A percentile compares a stretch with the other conserved stretches of the same genome.
Evolutionary conservation across 2,329 filamentous ascomycete species (phyloP).

Genomic region (Hymenoscyphus fructigenus): DNA sequence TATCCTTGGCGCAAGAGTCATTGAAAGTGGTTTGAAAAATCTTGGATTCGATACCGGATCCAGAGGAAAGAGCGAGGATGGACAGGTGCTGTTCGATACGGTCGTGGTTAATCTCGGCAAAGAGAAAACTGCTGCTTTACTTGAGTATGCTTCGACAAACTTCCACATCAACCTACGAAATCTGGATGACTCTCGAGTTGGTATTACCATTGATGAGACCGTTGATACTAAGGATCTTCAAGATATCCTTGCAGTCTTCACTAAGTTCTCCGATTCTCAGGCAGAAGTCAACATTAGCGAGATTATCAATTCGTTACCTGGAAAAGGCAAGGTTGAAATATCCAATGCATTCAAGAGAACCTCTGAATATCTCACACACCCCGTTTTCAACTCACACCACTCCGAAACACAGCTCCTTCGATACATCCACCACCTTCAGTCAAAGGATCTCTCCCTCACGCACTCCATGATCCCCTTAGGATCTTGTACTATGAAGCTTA

Average conservation of each 20-base stretch:
- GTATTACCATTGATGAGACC: conserved; percentile 79
- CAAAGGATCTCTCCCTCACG: conserved; percentile 88
- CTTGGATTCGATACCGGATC: conserved; percentile 64
- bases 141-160: conserved; percentile 50
- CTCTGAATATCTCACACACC: conserved; percentile 78
- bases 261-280: conserved; percentile 35
- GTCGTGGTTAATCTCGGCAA: conserved; percentile 62
- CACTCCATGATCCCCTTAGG: conserved; percentile 98
- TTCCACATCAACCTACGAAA: conserved; percentile 62
- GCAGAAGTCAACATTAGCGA: conserved; percentile 37
- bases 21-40: conserved; percentile 63
- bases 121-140: conserved; percentile 50
- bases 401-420: conserved; percentile 92
- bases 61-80: conserved; percentile 54
- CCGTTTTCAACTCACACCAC: conserved; percentile 92
- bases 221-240: conserved; percentile 55
- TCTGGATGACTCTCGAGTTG: conserved; percentile 59
- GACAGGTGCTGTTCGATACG: conserved; percentile 73
- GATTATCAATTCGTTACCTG: conserved; percentile 45
- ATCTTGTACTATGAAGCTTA: conserved; percentile 98
- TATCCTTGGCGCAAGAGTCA: conserved; percentile 66
- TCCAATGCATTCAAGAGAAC: conserved; percentile 66
- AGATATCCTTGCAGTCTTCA: conserved; percentile 57
- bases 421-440: conserved; percentile 91
- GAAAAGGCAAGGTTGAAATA: conserved; percentile 41